These are phyloP conservation scores for Beauveria australis DNA, from an alignment of 2,329 filamentous ascomycete species.

Conservation along the genomic window DNA sequence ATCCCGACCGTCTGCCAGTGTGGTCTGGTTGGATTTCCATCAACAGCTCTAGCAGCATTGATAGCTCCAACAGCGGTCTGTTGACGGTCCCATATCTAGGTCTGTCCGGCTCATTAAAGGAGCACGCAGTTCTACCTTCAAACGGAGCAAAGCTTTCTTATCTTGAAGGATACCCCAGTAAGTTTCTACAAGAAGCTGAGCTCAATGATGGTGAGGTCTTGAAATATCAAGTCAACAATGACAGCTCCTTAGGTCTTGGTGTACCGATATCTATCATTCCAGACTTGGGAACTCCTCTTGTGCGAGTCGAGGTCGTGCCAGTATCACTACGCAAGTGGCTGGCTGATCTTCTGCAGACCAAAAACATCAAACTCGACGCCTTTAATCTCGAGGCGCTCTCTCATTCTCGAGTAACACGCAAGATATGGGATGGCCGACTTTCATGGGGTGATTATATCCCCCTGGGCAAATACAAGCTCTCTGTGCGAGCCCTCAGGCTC, in stretches of 20 bases:
- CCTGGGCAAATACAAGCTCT: not conserved
- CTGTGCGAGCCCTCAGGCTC: not conserved
- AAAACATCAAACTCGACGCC: not conserved
- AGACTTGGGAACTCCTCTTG: not conserved
- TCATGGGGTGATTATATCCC: not conserved
- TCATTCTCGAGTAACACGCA: not conserved
- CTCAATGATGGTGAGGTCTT: not conserved
- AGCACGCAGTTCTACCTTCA: not conserved
- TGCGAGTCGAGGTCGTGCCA: not conserved
- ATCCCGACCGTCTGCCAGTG: not conserved
- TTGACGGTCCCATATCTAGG: not conserved
- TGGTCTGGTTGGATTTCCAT: not conserved
- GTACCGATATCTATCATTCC: not conserved
- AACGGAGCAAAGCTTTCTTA: not conserved
- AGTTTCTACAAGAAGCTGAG: rapidly evolving
- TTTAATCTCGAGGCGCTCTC: not conserved
- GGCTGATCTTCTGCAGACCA: not conserved
- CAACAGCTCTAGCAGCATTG: not conserved
- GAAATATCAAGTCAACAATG: not conserved
- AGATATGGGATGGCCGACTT: not conserved
- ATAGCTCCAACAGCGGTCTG: not conserved
- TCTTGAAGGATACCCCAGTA: too few species aligned
- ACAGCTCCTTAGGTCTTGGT: not conserved
- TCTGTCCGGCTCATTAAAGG: not conserved
- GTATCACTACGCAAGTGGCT: not conserved